These are phyloP conservation scores for Solanum lycopersicoides DNA, from an alignment of 257 asterid genomes.

Conservation along the genomic window DNA sequence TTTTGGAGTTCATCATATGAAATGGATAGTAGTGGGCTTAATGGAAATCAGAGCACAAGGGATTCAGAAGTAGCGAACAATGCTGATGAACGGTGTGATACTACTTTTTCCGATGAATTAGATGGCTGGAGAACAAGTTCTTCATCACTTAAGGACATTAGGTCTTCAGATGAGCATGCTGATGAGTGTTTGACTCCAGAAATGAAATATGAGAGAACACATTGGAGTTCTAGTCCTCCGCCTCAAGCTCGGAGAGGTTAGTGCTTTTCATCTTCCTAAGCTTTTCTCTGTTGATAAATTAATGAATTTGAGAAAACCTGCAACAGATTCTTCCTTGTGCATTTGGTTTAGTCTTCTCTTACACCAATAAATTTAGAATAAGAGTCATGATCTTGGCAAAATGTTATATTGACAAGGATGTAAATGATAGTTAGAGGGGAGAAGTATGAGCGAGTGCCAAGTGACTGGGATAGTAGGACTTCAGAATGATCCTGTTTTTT, in stretches of 20 bases:
- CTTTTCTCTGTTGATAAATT: neutral
- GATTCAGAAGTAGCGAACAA: neutral
- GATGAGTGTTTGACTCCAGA: slow-evolving; percentile 44
- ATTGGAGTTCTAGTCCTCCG: slow-evolving; percentile 22
- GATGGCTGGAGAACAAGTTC: slow-evolving; percentile 12
- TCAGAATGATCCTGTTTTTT: neutral
- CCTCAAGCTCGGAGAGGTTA: slow-evolving; percentile 44
- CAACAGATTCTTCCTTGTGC: neutral
- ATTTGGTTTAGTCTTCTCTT: neutral
- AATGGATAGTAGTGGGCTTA: slow-evolving; percentile 37
- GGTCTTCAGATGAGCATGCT: slow-evolving; percentile 23
- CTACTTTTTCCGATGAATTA: slow-evolving; percentile 2
- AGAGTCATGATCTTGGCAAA: neutral
- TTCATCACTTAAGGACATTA: slow-evolving; percentile 7
- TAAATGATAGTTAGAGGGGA: neutral
- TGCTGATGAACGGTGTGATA: slow-evolving; percentile 8
- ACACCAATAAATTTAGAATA: neutral
- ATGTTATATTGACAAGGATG: neutral
- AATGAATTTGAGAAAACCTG: neutral
- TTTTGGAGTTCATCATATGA: slow-evolving; percentile 16
- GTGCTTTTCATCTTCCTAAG: neutral
- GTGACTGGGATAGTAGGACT: neutral
- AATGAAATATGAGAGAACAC: slow-evolving; percentile 7
- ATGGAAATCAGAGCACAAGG: slow-evolving; percentile 5
- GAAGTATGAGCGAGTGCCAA: neutral